Evolutionary conservation across 805 yeast genomes (phyloP), one percentile per base, ranked within the genome.

Genomic region (Yarrowia keelungensis): DNA sequence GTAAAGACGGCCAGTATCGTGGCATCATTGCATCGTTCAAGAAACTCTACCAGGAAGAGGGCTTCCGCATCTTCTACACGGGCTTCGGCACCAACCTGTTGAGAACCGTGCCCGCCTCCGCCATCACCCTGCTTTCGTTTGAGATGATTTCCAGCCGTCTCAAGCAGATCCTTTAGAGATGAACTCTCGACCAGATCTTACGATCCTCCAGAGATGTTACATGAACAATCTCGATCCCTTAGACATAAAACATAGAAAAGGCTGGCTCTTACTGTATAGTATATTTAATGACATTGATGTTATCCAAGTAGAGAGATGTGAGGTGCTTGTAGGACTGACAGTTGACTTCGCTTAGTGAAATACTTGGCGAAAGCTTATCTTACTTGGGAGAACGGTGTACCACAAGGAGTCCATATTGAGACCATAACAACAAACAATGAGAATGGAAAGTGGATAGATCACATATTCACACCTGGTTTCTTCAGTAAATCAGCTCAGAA

Each of bases 81-180:
- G 99, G 99, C 0, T 90, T 93, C 74, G 83, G 87, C 0, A 88
- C 96, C 22, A 95, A 95, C 75, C 80, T 95, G 74, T 86, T 91
- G 39, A 82, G 99, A 73, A 95, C 99, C 0, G 91, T 94, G 0
- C 99, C 99, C 3, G 93, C 97, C 1, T 86, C 92, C 73, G 98
- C 98, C 0, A 91, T 94, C n/a, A 95, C 99, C 2, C 82, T 95
- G 73, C 92, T 94, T 10, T 90, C 97, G 38, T 95, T 91, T 78
- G 99, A 95, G 74, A 54, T 78, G 35, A 76, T 80, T 10, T 75
- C 80, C 32, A 67, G 69, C 46, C 70, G 71, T n/a, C 68, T 74
- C 50, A 65, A 65, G 35, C 56, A 49, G 39, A 26, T 62, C 26
- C 56, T 59, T 15, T 56, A 51, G 58, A 12, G 38, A 26, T 5